These are phyloP conservation scores for Phylloporus sp. DNA, from an alignment of 768 basidiomycete genomes.

Conservation along the genomic window DNA sequence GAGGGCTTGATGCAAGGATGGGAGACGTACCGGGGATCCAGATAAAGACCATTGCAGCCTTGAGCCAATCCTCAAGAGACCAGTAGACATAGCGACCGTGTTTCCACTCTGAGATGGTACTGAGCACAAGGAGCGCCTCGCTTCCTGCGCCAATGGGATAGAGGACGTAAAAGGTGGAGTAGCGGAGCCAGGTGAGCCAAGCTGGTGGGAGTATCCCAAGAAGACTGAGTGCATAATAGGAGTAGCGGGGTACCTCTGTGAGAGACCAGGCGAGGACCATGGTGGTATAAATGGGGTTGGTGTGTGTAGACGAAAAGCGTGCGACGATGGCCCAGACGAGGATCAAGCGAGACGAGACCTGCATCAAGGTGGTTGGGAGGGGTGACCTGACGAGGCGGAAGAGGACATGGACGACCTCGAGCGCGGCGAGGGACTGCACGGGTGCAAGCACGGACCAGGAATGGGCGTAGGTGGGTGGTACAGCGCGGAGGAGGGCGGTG, in stretches of 20 bases:
- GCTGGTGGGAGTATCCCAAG: constrained; percentile 47
- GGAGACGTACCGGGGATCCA: constrained; percentile 83
- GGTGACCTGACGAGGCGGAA: constrained; percentile 79
- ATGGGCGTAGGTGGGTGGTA: constrained; percentile 44
- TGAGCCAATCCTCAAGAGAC: constrained; percentile 53
- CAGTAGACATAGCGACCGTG: constrained; percentile 42
- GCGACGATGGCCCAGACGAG: constrained; percentile 77
- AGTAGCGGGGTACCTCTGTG: constrained; percentile 89
- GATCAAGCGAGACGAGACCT: constrained; percentile 78
- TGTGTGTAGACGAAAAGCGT: constrained; percentile 44
- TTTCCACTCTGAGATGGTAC: constrained; percentile 61
- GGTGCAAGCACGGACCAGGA: constrained; percentile 61
- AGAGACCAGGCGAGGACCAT: constrained; percentile 93
- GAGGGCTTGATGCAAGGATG: background rate
- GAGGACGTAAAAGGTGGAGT: constrained; percentile 90
- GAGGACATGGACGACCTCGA: constrained; percentile 82
- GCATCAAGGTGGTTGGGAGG: constrained; percentile 66
- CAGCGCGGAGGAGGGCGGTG: constrained; percentile 32
- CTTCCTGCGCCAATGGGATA: constrained; percentile 91
- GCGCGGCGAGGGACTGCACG: constrained; percentile 78
- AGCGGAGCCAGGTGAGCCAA: constrained; percentile 73
- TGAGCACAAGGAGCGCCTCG: constrained; percentile 81
- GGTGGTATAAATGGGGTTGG: constrained; percentile 76
- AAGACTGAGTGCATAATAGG: constrained; percentile 75
- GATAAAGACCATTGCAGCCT: constrained; percentile 58